Conservation (phyloP, 2,329 filamentous ascomycete genomes). For the Stagonosporopsis tanaceti region DNA sequence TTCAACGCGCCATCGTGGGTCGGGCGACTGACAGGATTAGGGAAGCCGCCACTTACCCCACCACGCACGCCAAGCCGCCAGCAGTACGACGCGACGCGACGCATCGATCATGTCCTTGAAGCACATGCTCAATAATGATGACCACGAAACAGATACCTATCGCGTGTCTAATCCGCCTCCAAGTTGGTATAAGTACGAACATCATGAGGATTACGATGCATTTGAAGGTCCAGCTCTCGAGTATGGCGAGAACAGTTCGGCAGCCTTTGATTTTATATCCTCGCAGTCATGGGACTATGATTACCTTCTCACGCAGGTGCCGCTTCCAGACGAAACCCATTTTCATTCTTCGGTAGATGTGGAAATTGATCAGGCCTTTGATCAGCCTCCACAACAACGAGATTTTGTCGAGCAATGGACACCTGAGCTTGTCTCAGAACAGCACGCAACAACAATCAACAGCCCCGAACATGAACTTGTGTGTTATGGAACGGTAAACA, state of each 20-base stretch:
- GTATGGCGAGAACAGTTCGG: background rate
- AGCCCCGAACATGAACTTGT: background rate
- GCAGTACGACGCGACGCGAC: background rate
- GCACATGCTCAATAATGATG: constrained; percentile 32
- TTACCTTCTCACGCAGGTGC: no score
- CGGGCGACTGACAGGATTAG: background rate
- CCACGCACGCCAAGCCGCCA: constrained; percentile 1
- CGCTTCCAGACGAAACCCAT: background rate
- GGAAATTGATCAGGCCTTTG: background rate
- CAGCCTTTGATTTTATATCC: background rate
- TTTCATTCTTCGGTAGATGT: background rate
- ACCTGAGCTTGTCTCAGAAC: background rate
- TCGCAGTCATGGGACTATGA: background rate
- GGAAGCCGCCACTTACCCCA: background rate
- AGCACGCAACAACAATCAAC: background rate
- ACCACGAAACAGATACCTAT: constrained; percentile 12
- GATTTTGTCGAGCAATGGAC: background rate
- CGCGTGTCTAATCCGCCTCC: background rate
- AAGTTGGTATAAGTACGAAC: background rate
- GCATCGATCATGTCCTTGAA: constrained; percentile 37
- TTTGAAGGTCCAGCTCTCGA: background rate
- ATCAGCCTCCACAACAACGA: background rate
- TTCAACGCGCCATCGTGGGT: background rate
- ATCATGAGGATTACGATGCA: background rate
- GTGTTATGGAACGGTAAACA: background rate